phyloP scores from a whole-genome alignment of 179 eudicot species.

The Pouteria campechiana region DNA sequence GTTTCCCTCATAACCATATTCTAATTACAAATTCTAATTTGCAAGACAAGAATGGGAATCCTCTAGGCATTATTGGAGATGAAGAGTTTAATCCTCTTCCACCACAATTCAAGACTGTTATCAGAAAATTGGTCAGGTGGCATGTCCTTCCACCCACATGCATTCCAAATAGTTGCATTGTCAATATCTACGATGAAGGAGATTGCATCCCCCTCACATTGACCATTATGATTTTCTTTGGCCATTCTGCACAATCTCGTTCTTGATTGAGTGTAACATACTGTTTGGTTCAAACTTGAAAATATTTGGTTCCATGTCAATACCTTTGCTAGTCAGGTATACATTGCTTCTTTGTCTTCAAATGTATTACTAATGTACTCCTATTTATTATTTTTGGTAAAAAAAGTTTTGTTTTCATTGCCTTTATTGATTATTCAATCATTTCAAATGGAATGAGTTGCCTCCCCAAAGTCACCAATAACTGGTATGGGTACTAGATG shows the following conservation, averaged over 20 bases:
- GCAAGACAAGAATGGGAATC: constrained; percentile 65
- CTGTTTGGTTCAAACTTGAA: constrained; percentile 45
- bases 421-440: no score
- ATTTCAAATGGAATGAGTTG: no score
- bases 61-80: constrained; percentile 52
- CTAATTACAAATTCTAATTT: not conserved
- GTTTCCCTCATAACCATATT: not conserved
- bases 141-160: constrained; percentile 47
- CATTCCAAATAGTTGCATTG: constrained; percentile 60
- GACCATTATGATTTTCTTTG: constrained; percentile 68
- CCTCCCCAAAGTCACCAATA: no score
- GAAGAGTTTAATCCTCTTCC: constrained; percentile 68
- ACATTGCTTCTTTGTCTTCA: no score
- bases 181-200: constrained; percentile 51
- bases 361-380: no score
- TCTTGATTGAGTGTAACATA: constrained; percentile 50
- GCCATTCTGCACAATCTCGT: constrained; percentile 62
- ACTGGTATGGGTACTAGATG: no score
- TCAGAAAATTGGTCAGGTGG: constrained; percentile 52
- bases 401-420: no score
- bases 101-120: constrained; percentile 43
- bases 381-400: no score
- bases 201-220: constrained; percentile 78
- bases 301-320: constrained; percentile 40
- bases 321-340: constrained; percentile 60